Evolutionary conservation across 2,329 filamentous ascomycete species (phyloP), one percentile per base, ranked within the genome.

Genomic region (Diplocarpon mali): DNA sequence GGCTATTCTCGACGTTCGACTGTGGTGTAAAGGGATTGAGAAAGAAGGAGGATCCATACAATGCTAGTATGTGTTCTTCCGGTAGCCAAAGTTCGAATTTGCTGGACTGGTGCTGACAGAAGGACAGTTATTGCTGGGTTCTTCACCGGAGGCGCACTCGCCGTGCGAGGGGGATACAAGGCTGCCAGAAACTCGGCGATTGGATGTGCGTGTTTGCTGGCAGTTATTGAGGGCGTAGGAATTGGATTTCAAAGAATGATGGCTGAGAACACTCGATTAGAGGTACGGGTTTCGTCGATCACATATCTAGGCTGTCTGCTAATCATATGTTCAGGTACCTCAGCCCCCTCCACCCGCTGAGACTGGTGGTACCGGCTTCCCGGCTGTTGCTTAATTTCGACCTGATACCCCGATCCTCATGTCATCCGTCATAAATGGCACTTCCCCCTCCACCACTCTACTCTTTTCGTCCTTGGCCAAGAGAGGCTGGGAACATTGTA

Each of bases 21-120:
- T 98, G 92, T 71, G 85, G 89, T 16, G 85, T 95, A 51, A 98
- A 96, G 74, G 90, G 90, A 46, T 71, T 90, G 45, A 73, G 88
- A 54, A 86, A 92, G 74, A 96, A 95, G 80, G 92, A 98, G 67
- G 92, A 96, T 64, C 88, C 92, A 12, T 96, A 88, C 71, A 96
- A 96, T 69, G 88, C 89, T 60, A 96, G 69, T 73, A 68, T 38
- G 70, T 69, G 15, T 29, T 10, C 9, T 3, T 10, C 35, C 14
- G 14, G 9, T 10, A 13, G 27, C 29, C 15, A 24, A 10, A 32
- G 3, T 14, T 36, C n/a, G 29, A 20, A 14, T 20, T 9, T 24
- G 10, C 10, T 16, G 20, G 15, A 20, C 16, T 20, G 15, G 37
- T 48, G 40, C 54, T 58, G 45, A 51, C 41, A 42, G 13, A 28